Evolutionary conservation across 2,329 filamentous ascomycete species (phyloP).

Genomic region (Alternaria burnsii): DNA sequence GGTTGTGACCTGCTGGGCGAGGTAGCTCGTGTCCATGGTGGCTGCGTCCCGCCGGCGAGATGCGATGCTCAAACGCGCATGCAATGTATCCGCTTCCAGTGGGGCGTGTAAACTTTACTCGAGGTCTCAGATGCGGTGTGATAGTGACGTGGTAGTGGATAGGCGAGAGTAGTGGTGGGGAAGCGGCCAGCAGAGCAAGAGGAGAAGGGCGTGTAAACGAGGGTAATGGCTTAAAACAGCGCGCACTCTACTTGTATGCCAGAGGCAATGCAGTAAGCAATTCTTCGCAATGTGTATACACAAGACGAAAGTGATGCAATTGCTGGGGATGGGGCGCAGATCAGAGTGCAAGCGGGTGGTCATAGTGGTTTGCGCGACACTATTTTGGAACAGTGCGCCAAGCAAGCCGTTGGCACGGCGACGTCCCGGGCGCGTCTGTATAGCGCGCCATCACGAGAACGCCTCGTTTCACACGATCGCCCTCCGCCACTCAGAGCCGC

Average conservation of each 20-base stretch:
- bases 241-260: slow-evolving; percentile 1
- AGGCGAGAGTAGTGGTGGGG: slow-evolving; percentile 10
- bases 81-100: slow-evolving; percentile 31
- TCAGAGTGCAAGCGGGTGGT: slow-evolving; percentile 31
- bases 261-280: slow-evolving; percentile 3
- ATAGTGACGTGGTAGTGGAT: slow-evolving; percentile 12
- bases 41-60: slow-evolving; percentile 44
- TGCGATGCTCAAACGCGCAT: slow-evolving; percentile 43
- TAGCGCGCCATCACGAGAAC: slow-evolving; percentile 30
- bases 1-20: slow-evolving; percentile 92
- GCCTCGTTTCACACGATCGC: slow-evolving; percentile 28
- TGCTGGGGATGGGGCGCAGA: slow-evolving; percentile 28
- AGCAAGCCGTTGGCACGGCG: slow-evolving; percentile 11
- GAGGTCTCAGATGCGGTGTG: slow-evolving; percentile 9
- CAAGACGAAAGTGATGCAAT: slow-evolving; percentile 37
- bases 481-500: slow-evolving; percentile 31
- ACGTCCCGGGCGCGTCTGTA: slow-evolving; percentile 26
- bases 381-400: slow-evolving; percentile 27
- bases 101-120: slow-evolving; percentile 13
- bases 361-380: slow-evolving; percentile 22
- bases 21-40: slow-evolving; percentile 86
- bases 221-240: slow-evolving; percentile 10
- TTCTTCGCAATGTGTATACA: slow-evolving; percentile 9
- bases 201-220: slow-evolving; percentile 15
- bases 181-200: slow-evolving; percentile 15